These are phyloP conservation scores for Globisporangium cystogenes DNA, from an alignment of 352 stramenopile species.

Conservation along the genomic window DNA sequence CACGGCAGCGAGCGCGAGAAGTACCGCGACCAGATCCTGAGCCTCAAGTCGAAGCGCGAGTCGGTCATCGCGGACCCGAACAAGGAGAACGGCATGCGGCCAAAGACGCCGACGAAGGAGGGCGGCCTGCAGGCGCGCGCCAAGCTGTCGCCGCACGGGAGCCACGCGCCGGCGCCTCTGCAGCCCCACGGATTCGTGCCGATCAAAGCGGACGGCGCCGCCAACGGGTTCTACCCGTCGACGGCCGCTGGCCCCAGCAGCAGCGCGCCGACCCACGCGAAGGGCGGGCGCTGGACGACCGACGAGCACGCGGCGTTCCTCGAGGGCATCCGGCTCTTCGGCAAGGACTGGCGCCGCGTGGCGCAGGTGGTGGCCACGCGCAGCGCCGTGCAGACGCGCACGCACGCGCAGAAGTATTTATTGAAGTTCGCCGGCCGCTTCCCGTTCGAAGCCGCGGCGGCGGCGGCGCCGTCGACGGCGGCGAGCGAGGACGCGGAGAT, in stretches of 20 bases:
- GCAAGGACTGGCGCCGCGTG: slow-evolving; percentile 84
- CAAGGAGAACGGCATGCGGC: slow-evolving; percentile 56
- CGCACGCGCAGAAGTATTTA: slow-evolving; percentile 91
- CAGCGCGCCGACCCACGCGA: slow-evolving; percentile 27
- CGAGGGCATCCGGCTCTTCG: slow-evolving; percentile 81
- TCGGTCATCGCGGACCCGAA: slow-evolving; percentile 84
- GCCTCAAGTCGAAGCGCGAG: slow-evolving; percentile 79
- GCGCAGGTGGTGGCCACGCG: slow-evolving; percentile 78
- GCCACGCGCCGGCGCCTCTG: slow-evolving; percentile 7
- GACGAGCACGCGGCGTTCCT: slow-evolving; percentile 85
- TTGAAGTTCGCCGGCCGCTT: slow-evolving; percentile 87
- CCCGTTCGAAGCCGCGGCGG: slow-evolving; percentile 43
- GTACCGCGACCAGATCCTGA: slow-evolving; percentile 82
- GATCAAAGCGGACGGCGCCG: slow-evolving; percentile 12
- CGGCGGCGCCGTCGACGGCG: background rate
- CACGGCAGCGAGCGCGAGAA: slow-evolving; percentile 75
- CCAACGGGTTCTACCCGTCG: background rate
- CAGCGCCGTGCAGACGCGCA: slow-evolving; percentile 85
- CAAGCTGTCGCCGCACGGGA: slow-evolving; percentile 22
- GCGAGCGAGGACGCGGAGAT: slow-evolving; percentile 1
- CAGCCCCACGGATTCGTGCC: background rate
- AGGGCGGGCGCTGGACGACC: slow-evolving; percentile 84
- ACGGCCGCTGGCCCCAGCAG: too few species aligned
- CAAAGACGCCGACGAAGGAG: slow-evolving; percentile 31
- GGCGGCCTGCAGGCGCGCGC: background rate